Conservation (phyloP, 2,329 filamentous ascomycete species). For the Pseudopithomyces maydicus region DNA sequence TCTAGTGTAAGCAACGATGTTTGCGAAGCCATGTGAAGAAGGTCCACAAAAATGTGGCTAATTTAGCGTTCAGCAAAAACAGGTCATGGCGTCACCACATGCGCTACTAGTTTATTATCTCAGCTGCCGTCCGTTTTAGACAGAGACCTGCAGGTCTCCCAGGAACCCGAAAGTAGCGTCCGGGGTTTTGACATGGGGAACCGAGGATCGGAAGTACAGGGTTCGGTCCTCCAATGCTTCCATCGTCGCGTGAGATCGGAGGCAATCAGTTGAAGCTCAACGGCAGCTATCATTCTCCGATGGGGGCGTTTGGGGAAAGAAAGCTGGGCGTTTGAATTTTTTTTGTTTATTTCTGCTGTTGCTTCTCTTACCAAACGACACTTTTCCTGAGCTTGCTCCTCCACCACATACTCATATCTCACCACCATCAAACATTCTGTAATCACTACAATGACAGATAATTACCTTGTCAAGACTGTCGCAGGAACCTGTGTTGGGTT, state of each 20-base stretch:
- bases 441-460: constrained; percentile 35
- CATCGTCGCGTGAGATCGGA: constrained; percentile 1
- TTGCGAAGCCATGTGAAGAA: neutral
- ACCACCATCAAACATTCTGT: neutral
- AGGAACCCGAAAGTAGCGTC: constrained; percentile 2
- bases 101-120: neutral
- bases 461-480: constrained; percentile 43
- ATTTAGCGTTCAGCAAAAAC: neutral
- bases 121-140: neutral
- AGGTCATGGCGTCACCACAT: constrained; percentile 10
- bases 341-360: neutral
- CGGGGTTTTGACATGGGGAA: constrained; percentile 9
- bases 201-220: constrained; percentile 3
- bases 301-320: neutral
- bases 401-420: neutral
- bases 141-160: neutral
- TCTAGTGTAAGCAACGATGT: neutral
- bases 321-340: neutral
- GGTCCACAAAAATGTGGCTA: neutral
- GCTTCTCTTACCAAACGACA: neutral
- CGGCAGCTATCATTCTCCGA: neutral
- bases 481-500: constrained; percentile 54
- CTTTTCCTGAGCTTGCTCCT: neutral
- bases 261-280: neutral
- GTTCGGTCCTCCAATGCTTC: neutral